Percentiles rank a stretch among this genome's conserved stretches.
These are phyloP conservation scores for Tolypocladium amazonense DNA, from an alignment of 2,329 filamentous ascomycete species.

Conservation along the genomic window DNA sequence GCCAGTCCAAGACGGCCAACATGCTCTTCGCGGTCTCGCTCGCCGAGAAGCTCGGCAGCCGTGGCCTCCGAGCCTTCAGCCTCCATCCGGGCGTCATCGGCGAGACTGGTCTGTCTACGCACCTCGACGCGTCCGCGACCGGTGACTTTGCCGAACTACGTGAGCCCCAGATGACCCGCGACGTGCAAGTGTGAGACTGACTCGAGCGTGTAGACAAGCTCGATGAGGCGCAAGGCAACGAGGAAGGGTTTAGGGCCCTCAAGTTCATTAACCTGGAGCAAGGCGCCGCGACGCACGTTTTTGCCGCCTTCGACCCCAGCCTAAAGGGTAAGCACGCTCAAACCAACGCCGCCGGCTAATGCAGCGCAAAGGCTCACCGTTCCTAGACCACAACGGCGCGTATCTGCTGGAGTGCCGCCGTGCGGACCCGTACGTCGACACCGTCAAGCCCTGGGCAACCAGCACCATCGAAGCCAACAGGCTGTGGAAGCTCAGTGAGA, in stretches of 20 bases:
- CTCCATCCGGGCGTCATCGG: slow-evolving; percentile 21
- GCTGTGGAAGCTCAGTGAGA: slow-evolving; percentile 35
- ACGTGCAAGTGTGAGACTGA: neutral
- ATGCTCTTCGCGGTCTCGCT: slow-evolving; percentile 21
- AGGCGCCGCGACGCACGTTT: slow-evolving; percentile 22
- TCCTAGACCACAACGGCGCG: slow-evolving; percentile 16
- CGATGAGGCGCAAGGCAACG: slow-evolving; percentile 11
- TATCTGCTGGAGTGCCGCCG: slow-evolving; percentile 22
- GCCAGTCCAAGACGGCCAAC: slow-evolving; percentile 26
- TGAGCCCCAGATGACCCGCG: neutral
- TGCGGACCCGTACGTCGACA: slow-evolving; percentile 17
- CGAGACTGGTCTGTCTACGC: slow-evolving; percentile 9
- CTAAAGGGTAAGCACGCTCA: slow-evolving; percentile 11
- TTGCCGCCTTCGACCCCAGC: slow-evolving; percentile 25
- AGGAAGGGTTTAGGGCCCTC: slow-evolving; percentile 10
- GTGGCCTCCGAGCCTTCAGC: slow-evolving; percentile 20
- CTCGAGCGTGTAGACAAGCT: slow-evolving; percentile 6
- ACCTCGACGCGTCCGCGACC: slow-evolving; percentile 10
- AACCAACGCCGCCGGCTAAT: neutral
- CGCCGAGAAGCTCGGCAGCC: slow-evolving; percentile 18
- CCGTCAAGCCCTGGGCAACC: slow-evolving; percentile 18
- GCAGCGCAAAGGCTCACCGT: neutral
- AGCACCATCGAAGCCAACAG: slow-evolving; percentile 25
- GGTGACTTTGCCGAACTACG: slow-evolving; percentile 8
- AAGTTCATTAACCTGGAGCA: slow-evolving; percentile 13